Percentiles rank a stretch among this genome's conserved stretches.
Evolutionary conservation across 75 land plant species (phyloP).

Genomic region (Pinus albicaulis): DNA sequence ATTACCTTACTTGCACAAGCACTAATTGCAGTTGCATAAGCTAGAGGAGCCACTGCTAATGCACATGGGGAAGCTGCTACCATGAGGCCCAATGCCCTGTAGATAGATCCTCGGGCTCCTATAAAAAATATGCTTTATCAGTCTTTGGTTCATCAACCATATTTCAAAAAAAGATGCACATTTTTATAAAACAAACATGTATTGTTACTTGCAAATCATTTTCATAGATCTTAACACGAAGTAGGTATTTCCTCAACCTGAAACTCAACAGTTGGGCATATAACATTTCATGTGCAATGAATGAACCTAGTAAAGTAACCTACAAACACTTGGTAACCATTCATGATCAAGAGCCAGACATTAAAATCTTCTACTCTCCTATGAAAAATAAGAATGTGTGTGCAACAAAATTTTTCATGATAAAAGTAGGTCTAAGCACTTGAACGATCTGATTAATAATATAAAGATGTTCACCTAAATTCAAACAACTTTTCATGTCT

Average conservation of each 20-base stretch:
- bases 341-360: not conserved
- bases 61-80: conserved; percentile 99
- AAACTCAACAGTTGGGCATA: not conserved
- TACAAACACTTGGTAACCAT: not conserved
- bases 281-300: not conserved
- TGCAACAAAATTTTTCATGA: not conserved
- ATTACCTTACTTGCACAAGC: conserved; percentile 95
- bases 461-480: too few relatives aligned
- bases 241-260: not conserved
- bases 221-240: not conserved
- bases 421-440: too few relatives aligned
- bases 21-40: conserved; percentile 96
- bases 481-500: too few relatives aligned
- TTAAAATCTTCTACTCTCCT: not conserved
- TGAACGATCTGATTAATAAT: too few relatives aligned
- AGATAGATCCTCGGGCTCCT: conserved; percentile 89
- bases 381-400: not conserved
- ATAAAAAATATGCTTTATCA: conserved; percentile 9
- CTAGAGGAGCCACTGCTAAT: conserved; percentile 94
- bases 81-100: conserved; percentile 95
- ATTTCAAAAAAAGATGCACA: not conserved
- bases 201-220: not conserved
- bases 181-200: not conserved
- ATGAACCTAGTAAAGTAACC: not conserved
- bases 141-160: not conserved